A percentile compares a stretch with the other conserved stretches of the same genome.
Evolutionary conservation across 2,329 filamentous ascomycete species (phyloP).

Genomic region (Trichoderma endophyticum): DNA sequence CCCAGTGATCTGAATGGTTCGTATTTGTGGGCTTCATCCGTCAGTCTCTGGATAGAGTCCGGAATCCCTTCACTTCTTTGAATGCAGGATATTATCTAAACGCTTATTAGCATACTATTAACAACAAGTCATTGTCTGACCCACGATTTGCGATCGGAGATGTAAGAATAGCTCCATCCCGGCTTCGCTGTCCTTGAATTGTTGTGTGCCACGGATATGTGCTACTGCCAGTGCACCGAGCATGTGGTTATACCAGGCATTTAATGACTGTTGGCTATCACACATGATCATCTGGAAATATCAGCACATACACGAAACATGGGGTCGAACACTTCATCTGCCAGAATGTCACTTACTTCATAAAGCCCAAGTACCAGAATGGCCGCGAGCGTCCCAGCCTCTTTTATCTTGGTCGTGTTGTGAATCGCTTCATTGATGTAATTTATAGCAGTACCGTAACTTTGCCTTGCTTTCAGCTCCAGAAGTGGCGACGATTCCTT

Average conservation of each 20-base stretch:
- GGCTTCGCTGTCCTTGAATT: neutral
- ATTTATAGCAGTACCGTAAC: neutral
- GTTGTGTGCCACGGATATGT: neutral
- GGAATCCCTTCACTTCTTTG: neutral
- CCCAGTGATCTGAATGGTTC: neutral
- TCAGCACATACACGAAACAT: neutral
- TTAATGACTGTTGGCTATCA: neutral
- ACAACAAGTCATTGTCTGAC: neutral
- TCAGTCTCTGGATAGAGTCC: neutral
- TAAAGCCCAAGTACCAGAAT: neutral
- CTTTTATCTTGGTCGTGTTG: neutral
- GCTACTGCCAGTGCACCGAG: neutral
- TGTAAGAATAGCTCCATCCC: neutral
- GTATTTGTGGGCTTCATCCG: neutral
- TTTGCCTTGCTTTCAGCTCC: neutral
- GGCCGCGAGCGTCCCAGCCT: neutral
- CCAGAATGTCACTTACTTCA: neutral
- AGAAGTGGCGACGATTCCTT: neutral
- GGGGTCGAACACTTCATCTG: neutral
- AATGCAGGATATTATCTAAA: neutral
- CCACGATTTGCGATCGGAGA: neutral
- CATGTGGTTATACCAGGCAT: neutral
- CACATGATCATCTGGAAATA: neutral
- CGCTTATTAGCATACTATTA: neutral
- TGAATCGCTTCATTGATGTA: neutral